Conservation (phyloP, 768 basidiomycete genomes). For the Suillus tomentosus region DNA sequence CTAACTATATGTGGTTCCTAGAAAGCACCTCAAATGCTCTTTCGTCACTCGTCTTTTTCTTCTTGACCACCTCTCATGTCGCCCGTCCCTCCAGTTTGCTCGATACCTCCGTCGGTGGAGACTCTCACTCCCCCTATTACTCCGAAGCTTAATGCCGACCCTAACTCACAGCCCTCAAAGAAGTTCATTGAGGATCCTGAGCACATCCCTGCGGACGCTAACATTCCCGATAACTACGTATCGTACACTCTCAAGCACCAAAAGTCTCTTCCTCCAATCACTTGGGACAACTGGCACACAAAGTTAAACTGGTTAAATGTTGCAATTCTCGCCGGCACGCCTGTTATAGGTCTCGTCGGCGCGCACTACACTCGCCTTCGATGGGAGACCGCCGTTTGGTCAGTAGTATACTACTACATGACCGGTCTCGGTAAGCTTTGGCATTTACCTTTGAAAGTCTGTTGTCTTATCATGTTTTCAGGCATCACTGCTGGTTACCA, state of each 20-base stretch:
- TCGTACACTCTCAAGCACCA: conserved; percentile 68
- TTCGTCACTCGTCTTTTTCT: conserved; percentile 17
- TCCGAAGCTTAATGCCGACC: background rate
- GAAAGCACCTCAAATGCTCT: conserved; percentile 4
- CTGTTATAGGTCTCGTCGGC: conserved; percentile 73
- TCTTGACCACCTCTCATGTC: conserved; percentile 32
- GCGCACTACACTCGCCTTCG: conserved; percentile 62
- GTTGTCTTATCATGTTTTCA: conserved; percentile 27
- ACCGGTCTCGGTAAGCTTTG: conserved; percentile 74
- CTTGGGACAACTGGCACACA: conserved; percentile 54
- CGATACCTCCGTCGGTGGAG: conserved; percentile 22
- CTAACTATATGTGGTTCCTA: too few relatives aligned
- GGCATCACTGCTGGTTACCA: conserved; percentile 96
- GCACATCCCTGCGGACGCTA: conserved; percentile 47
- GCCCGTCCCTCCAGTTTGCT: conserved; percentile 23
- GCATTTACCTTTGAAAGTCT: conserved; percentile 42
- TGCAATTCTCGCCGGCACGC: conserved; percentile 71
- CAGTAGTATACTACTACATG: conserved; percentile 70
- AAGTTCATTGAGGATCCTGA: conserved; percentile 31
- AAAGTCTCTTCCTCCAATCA: conserved; percentile 68
- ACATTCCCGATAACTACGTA: conserved; percentile 84
- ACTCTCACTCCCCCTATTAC: conserved; percentile 13
- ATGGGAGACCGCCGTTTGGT: conserved; percentile 74
- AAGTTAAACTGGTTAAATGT: conserved; percentile 82
- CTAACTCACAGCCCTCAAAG: background rate